Evolutionary conservation across 2,329 filamentous ascomycete species (phyloP).

Genomic region (Leptographium galeiforme): DNA sequence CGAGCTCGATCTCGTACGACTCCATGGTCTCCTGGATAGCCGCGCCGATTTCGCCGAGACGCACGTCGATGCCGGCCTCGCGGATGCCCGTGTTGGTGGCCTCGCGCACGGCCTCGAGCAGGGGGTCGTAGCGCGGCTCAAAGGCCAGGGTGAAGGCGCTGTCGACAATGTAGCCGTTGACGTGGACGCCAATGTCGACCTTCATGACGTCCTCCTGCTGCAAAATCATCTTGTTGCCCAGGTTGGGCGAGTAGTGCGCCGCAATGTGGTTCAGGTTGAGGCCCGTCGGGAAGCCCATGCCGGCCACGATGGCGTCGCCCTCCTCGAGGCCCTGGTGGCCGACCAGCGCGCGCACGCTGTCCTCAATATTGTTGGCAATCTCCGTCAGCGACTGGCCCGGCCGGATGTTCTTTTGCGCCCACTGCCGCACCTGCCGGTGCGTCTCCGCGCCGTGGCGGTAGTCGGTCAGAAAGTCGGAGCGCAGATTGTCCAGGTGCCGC

Average conservation of each 20-base stretch:
- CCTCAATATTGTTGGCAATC: slow-evolving; percentile 71
- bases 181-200: slow-evolving; percentile 70
- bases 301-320: slow-evolving; percentile 61
- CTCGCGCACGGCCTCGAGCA: slow-evolving; percentile 59
- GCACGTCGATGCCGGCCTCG: slow-evolving; percentile 85
- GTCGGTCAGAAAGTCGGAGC: slow-evolving; percentile 62
- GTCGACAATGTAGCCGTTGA: slow-evolving; percentile 70
- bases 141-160: slow-evolving; percentile 70
- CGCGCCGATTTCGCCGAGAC: slow-evolving; percentile 73
- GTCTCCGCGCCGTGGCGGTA: slow-evolving; percentile 69
- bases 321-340: slow-evolving; percentile 64
- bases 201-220: slow-evolving; percentile 66
- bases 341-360: slow-evolving; percentile 60
- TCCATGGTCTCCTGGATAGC: slow-evolving; percentile 87
- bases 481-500: slow-evolving; percentile 66
- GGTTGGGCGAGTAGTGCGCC: slow-evolving; percentile 73
- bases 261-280: slow-evolving; percentile 72
- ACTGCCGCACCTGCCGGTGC: slow-evolving; percentile 69
- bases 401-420: slow-evolving; percentile 66
- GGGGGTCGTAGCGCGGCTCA: slow-evolving; percentile 60
- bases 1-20: slow-evolving; percentile 77
- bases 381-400: slow-evolving; percentile 65
- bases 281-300: slow-evolving; percentile 74
- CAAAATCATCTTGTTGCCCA: slow-evolving; percentile 65
- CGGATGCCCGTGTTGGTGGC: slow-evolving; percentile 77